Evolutionary conservation across 169 alveolate genomes (phyloP).

Genomic region (Perkinsus marinus): DNA sequence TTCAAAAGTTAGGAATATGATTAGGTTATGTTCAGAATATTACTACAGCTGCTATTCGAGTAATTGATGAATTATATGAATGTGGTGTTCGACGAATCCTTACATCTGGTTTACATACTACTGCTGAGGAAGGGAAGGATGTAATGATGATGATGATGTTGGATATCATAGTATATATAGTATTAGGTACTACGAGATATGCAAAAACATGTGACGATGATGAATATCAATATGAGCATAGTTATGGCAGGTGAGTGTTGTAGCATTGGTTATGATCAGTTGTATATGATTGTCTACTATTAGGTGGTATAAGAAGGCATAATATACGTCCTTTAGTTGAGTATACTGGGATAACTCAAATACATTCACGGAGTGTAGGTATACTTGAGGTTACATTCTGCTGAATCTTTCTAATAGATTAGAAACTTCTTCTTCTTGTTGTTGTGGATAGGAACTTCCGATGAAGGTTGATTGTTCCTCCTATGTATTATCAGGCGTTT

Average conservation of each 20-base stretch:
- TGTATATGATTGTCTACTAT: neutral
- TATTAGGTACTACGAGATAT: neutral
- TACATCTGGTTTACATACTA: neutral
- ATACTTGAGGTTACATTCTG: no score
- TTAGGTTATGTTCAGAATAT: neutral
- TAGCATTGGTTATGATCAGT: neutral
- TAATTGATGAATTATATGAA: neutral
- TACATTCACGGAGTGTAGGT: neutral
- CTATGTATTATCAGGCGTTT: no score
- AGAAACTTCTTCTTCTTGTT: no score
- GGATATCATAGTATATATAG: neutral
- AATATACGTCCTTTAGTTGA: neutral
- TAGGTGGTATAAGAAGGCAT: neutral
- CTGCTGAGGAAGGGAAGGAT: neutral
- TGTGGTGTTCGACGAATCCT: neutral
- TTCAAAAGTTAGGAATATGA: neutral
- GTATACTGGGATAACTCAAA: neutral
- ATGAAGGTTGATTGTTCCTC: no score
- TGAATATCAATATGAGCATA: neutral
- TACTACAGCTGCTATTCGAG: neutral
- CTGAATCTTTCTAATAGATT: no score
- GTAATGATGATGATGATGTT: neutral
- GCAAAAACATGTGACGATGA: neutral
- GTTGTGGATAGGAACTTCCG: no score
- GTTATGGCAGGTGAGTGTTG: neutral